These are phyloP conservation scores for Rauvolfia tetraphylla DNA, from an alignment of 257 asterid species.

Conservation along the genomic window DNA sequence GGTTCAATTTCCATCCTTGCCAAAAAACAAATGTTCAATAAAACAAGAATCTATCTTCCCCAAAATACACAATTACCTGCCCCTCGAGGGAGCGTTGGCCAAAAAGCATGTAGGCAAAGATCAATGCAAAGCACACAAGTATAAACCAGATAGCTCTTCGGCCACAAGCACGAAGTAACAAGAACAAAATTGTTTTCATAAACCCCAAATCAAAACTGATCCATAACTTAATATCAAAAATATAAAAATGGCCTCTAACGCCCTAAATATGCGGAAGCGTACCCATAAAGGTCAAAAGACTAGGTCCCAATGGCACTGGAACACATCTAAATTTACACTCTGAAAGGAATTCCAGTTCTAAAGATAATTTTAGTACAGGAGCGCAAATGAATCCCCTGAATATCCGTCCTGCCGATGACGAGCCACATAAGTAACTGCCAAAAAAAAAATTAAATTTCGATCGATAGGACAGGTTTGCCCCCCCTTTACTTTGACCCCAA, in stretches of 20 bases:
- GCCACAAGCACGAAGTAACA: background rate
- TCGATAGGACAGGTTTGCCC: background rate
- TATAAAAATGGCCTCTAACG: constrained; percentile 15
- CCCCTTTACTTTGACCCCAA: constrained; percentile 32
- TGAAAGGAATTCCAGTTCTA: constrained; percentile 16
- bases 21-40: no score
- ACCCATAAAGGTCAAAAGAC: constrained; percentile 25
- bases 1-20: no score
- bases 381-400: background rate
- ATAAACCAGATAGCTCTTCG: background rate
- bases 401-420: constrained; percentile 9
- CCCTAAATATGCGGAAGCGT: constrained; percentile 10
- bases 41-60: no score
- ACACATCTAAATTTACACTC: constrained; percentile 41
- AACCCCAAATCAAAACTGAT: constrained; percentile 37
- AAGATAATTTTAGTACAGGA: constrained; percentile 18
- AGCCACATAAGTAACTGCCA: constrained; percentile 1
- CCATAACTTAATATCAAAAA: constrained; percentile 19
- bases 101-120: no score
- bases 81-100: no score
- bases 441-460: background rate
- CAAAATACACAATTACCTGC: no score
- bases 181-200: constrained; percentile 30
- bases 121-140: background rate
- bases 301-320: constrained; percentile 8